A percentile compares a stretch with the other conserved stretches of the same genome.
Evolutionary conservation across 371 early-diverging fungal genomes (phyloP).

Genomic region (Mucor velutinosus): DNA sequence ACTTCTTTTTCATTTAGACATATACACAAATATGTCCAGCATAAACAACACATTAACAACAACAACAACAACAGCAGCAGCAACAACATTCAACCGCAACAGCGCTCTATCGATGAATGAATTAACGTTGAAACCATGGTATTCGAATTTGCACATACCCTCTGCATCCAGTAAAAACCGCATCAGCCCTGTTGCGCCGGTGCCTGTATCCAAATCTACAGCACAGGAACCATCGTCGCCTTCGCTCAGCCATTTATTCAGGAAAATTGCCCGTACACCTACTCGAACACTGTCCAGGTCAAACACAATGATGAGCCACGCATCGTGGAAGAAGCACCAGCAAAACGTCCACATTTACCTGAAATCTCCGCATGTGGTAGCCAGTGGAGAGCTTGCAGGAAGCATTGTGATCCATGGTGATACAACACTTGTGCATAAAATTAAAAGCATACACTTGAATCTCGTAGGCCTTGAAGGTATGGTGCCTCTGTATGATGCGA

Average conservation of each 20-base stretch:
- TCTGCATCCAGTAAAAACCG: background rate
- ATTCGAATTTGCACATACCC: background rate
- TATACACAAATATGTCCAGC: background rate
- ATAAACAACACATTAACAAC: background rate
- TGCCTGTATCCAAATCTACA: background rate
- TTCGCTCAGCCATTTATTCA: background rate
- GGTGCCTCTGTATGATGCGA: background rate
- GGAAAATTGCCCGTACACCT: background rate
- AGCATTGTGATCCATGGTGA: constrained; percentile 20
- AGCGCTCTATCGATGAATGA: background rate
- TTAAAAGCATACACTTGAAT: constrained; percentile 4
- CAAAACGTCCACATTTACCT: constrained; percentile 23
- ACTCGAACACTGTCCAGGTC: background rate
- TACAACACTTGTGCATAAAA: background rate
- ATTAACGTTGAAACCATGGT: background rate
- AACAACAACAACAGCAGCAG: background rate
- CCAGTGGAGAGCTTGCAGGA: constrained; percentile 33
- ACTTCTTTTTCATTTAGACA: background rate
- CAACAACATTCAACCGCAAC: background rate
- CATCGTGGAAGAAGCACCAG: background rate
- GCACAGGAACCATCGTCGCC: background rate
- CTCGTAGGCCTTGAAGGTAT: constrained; percentile 31
- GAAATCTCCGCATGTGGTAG: constrained; percentile 39
- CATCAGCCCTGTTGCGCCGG: background rate
- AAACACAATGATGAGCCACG: background rate